phyloP scores from a whole-genome alignment of 2,329 filamentous ascomycete genomes.

The Cladosporium oxysporum region DNA sequence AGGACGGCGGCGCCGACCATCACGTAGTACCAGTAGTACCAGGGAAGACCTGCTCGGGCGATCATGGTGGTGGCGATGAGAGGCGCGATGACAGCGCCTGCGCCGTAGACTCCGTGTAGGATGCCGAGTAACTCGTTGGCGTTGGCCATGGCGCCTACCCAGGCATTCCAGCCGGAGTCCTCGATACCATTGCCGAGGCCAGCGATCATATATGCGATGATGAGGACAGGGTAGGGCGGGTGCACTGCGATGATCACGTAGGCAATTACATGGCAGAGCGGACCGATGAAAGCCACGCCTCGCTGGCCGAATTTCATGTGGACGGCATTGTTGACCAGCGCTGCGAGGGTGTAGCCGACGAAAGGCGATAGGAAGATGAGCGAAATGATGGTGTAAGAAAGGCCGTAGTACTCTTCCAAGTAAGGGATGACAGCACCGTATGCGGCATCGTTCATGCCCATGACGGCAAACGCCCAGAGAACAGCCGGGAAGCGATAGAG shows the following conservation, averaged over 20 bases:
- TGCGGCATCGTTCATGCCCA: conserved; percentile 70
- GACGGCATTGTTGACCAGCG: conserved; percentile 64
- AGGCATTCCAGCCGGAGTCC: conserved; percentile 63
- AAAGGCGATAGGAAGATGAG: conserved; percentile 68
- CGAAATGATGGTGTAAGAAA: conserved; percentile 65
- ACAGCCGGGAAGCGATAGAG: conserved; percentile 60
- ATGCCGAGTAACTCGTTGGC: conserved; percentile 75
- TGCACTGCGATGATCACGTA: conserved; percentile 67
- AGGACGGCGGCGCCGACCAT: conserved; percentile 63
- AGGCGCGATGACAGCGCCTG: conserved; percentile 69
- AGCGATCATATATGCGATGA: conserved; percentile 64
- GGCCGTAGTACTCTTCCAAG: conserved; percentile 62
- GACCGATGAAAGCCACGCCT: conserved; percentile 68
- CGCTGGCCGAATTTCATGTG: conserved; percentile 68
- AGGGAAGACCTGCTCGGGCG: conserved; percentile 60
- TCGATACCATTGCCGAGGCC: conserved; percentile 72
- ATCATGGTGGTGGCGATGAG: conserved; percentile 74
- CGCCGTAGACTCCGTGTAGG: conserved; percentile 70
- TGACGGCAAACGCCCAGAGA: conserved; percentile 59
- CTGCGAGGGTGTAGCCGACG: conserved; percentile 64
- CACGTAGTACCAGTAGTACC: conserved; percentile 76
- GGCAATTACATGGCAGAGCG: conserved; percentile 62
- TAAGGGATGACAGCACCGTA: conserved; percentile 52
- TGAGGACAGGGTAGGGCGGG: conserved; percentile 68
- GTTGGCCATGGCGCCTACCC: conserved; percentile 70